Evolutionary conservation across 2,329 filamentous ascomycete species (phyloP).

Genomic region (Zymoseptoria passerinii): DNA sequence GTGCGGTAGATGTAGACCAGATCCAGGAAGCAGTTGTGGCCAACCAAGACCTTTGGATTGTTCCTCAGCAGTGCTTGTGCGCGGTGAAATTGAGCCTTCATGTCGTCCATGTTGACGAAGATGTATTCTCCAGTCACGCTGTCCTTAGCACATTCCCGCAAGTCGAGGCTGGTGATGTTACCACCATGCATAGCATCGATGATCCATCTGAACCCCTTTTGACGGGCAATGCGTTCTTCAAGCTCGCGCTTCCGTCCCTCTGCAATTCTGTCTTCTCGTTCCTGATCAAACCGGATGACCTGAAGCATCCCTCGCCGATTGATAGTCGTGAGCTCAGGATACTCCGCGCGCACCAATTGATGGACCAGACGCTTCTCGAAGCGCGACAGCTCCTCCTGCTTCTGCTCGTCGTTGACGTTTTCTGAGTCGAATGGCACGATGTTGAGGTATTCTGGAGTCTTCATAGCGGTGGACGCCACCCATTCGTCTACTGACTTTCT

Average conservation of each 20-base stretch:
- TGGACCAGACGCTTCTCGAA: slow-evolving; percentile 60
- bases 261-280: slow-evolving; percentile 36
- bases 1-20: slow-evolving; percentile 55
- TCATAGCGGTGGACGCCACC: slow-evolving; percentile 29
- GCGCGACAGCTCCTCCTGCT: slow-evolving; percentile 37
- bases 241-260: slow-evolving; percentile 32
- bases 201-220: slow-evolving; percentile 44
- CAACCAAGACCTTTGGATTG: slow-evolving; percentile 47
- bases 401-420: slow-evolving; percentile 11
- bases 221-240: slow-evolving; percentile 34
- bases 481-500: slow-evolving; percentile 41
- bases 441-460: slow-evolving; percentile 26
- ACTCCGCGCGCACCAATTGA: slow-evolving; percentile 58
- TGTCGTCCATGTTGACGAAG: slow-evolving; percentile 29
- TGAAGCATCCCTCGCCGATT: slow-evolving; percentile 37
- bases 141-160: slow-evolving; percentile 30
- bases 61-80: slow-evolving; percentile 37
- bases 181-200: slow-evolving; percentile 39
- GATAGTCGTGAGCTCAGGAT: slow-evolving; percentile 38
- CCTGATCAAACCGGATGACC: slow-evolving; percentile 35
- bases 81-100: slow-evolving; percentile 32
- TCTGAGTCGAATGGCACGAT: slow-evolving; percentile 23
- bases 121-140: slow-evolving; percentile 28
- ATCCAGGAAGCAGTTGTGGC: slow-evolving; percentile 59
- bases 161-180: slow-evolving; percentile 32